Conservation (phyloP, 768 basidiomycete genomes). For the Pulveroboletus frians region DNA sequence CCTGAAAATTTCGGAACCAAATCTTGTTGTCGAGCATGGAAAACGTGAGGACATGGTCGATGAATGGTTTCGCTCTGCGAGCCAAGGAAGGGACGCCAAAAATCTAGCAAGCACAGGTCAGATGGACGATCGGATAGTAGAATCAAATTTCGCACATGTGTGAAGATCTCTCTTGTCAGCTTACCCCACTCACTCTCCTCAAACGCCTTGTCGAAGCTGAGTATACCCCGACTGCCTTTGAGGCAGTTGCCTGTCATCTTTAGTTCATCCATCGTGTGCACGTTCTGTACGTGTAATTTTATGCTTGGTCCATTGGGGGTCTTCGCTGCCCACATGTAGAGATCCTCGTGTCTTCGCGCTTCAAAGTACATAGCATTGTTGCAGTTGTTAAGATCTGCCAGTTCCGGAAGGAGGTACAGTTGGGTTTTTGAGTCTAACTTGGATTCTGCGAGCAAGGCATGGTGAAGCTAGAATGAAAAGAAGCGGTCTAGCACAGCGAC, state of each 20-base stretch:
- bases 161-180: conserved; percentile 89
- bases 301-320: conserved; percentile 97
- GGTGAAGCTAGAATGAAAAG: neutral
- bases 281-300: conserved; percentile 96
- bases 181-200: conserved; percentile 84
- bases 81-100: conserved; percentile 93
- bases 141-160: conserved; percentile 57
- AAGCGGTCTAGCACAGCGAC: conserved; percentile 24
- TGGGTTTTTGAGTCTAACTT: conserved; percentile 98
- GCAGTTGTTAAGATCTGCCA: conserved; percentile 95
- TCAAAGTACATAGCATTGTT: conserved; percentile 98
- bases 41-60: conserved; percentile 96
- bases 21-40: conserved; percentile 93
- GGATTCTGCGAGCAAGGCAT: conserved; percentile 55
- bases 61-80: conserved; percentile 89
- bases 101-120: conserved; percentile 48
- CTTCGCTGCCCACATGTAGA: conserved; percentile 95
- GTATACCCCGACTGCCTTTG: conserved; percentile 87
- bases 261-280: conserved; percentile 99
- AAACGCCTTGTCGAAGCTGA: conserved; percentile 90
- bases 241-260: conserved; percentile 99
- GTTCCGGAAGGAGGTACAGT: conserved; percentile 85
- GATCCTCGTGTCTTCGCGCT: conserved; percentile 89
- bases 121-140: neutral
- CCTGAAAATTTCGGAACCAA: conserved; percentile 99